Evolutionary conservation across 2,329 filamentous ascomycete species (phyloP), one percentile per base, ranked within the genome.

Genomic region (Orbilia oligospora): DNA sequence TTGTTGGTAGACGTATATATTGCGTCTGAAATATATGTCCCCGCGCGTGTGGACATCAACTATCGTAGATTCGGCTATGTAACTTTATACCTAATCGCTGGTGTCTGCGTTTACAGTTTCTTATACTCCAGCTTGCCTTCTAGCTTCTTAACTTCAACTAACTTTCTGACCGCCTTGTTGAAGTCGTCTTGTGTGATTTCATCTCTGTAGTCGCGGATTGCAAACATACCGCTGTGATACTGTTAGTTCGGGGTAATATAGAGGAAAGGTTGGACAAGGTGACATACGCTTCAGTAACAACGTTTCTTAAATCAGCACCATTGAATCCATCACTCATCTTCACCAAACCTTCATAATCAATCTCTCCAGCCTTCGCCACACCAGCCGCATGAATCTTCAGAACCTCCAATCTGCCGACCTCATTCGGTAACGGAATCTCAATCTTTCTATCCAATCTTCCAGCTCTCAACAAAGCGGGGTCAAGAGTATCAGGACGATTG

Each of bases 301-400:
- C 94, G 84, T 99, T 99, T 83, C 96, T 89, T 87, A 99, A 86
- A 90, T 99, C 96, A 64, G 96, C 96, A 84, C 96, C 96, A 86
- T 99, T 99, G 83, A 99, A 89, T 30, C 95, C 94, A 83, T 99
- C 96, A 82, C 94, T 97, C 96, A 99, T 99, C 90, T 99, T 99
- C 81, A 99, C 96, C 77, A 99, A 94, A 83, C 93, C 97, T 89
- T 99, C 96, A 84, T 97, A 99, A 85, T 99, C 97, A 83, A 99
- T 93, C 80, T 99, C 96, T 0, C 95, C 96, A 82, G 98, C 95
- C 55, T 93, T 91, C 76, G 93, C 89, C 14, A 99, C 96, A 80
- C 92, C 91, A 38, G 90, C 89, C 5, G 95, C 90, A 85, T 99
- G 96, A 82, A 99, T 99, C 90, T 99, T 99, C 85, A 99, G 88